Base-by-base conservation (phyloP, 148 eudicot genomes). In the Vaccinium vitisidaea region DNA sequence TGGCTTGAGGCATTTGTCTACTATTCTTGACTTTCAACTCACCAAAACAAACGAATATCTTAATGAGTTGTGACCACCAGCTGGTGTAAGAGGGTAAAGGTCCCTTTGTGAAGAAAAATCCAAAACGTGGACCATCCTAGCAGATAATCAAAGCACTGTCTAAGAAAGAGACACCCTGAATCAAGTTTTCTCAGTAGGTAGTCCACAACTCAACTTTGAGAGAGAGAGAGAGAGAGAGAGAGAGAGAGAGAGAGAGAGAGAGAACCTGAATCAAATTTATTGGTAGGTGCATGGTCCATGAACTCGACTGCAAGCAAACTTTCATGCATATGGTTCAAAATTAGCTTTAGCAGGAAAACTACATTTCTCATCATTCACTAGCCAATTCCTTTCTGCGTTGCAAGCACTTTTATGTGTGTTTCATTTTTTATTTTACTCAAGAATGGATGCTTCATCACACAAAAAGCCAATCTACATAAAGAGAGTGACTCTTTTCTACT, bases 21-120 rank as follows among this genome's bases (percentile, higher is more conserved):
- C 70, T 58, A 16, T 39, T 55, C 48, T 46, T 55, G 81, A 55
- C 23, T 56, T 32, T 0, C 82, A 79, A 56, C 67, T 30, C 39
- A 78, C 15, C 81, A 78, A 52, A 50, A 54, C 13, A 39, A 46
- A 43, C 23, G 39, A 43, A 81, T 39, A 43, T 39, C 19, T 81
- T 43, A 55, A 81, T 61, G 53, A n/a, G 39, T 36, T n/a, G 65
- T 36, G 83, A n/a, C 74, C 70, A 80, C 73, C 32, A 81, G 75
- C 74, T 80, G 83, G 75, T 81, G 53, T 55, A 43, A 63, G 19
- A 59, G 18, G 19, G 75, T 48, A 46, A 39, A 46, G 83, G 83
- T 52, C 75, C 83, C 75, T n/a, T 55, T 13, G 2, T 21, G 27
- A 12, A 46, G 55, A 63, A 63, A 81, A 61, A 39, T 46, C 70